Evolutionary conservation across 192 early-diverging fungal species (phyloP), one percentile per base, ranked within the genome.

Genomic region (Kappamyces sp.): DNA sequence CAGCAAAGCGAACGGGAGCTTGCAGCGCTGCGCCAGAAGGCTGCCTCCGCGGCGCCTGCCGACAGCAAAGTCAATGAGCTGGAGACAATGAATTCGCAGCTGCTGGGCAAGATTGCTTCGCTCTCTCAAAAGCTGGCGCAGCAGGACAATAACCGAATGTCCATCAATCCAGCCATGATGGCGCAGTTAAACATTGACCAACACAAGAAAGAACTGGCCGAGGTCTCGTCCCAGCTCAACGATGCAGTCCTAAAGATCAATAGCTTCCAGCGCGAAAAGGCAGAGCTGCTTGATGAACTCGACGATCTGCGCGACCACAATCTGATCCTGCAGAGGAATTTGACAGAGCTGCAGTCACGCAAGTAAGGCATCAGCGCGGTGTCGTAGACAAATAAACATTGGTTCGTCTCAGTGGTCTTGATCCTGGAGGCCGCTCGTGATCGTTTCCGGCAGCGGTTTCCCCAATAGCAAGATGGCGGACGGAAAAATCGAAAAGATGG

Each of bases 401-500:
- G n/a, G 42, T 8, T 43, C 8, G n/a, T 8, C 42, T 7, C 42
- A n/a, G 8, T 8, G n/a, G 42, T 43, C 42, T 43, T 43, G 7
- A n/a, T n/a, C n/a, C n/a, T n/a, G n/a, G n/a, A n/a, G n/a, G n/a
- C n/a, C n/a, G n/a, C n/a, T n/a, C n/a, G n/a, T n/a, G n/a, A n/a
- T n/a, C n/a, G n/a, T n/a, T n/a, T n/a, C n/a, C n/a, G n/a, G n/a
- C n/a, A n/a, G n/a, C n/a, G n/a, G n/a, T n/a, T n/a, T n/a, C n/a
- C n/a, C n/a, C n/a, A n/a, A n/a, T n/a, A n/a, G n/a, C 42, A 43
- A 43, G 8, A 8, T n/a, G 42, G 45, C 45, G 53, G 40, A 39
- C 45, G 39, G 45, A 33, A 34, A 34, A 33, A 40, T 39, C 11
- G 53, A 57, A 67, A 97, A 97, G 83, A 88, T 91, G 86, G 91